Evolutionary conservation across 1,284 basidiomycete genomes (phyloP).

Genomic region (Pseudozyma pruni): DNA sequence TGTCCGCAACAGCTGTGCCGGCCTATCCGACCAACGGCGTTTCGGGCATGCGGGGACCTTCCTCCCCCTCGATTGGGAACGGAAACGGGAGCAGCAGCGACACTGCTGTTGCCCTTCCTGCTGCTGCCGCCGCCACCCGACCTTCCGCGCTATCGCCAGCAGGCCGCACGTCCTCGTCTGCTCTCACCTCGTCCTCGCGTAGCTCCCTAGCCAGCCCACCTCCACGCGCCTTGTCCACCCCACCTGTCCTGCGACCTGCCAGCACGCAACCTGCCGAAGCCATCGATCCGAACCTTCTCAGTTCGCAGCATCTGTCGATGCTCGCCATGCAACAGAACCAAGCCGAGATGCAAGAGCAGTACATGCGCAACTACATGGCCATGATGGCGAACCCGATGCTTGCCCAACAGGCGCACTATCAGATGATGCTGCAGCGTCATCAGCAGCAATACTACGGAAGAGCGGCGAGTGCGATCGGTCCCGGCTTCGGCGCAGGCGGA

Average conservation of each 20-base stretch:
- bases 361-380: conserved; percentile 53
- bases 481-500: neutral
- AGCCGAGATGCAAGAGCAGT: conserved; percentile 44
- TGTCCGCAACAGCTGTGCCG: too few species aligned
- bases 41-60: conserved; percentile 8
- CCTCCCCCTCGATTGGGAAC: conserved; percentile 10
- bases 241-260: conserved; percentile 22
- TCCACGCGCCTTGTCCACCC: neutral
- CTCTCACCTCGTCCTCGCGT: conserved; percentile 27
- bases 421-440: conserved; percentile 43
- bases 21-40: too few species aligned
- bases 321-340: conserved; percentile 37
- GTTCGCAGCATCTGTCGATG: conserved; percentile 34
- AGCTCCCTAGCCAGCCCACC: conserved; percentile 33
- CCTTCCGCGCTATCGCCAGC: conserved; percentile 10
- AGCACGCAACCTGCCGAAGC: conserved; percentile 9
- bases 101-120: too few species aligned
- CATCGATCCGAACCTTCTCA: conserved; percentile 9
- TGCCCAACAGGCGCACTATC: conserved; percentile 46
- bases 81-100: too few species aligned
- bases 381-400: conserved; percentile 48
- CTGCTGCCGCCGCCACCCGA: conserved; percentile 1
- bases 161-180: conserved; percentile 22
- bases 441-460: conserved; percentile 46
- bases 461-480: conserved; percentile 32